Conservation (phyloP, 225 moss, liverwort and hornwort species). For the Physcomitrium patens region DNA sequence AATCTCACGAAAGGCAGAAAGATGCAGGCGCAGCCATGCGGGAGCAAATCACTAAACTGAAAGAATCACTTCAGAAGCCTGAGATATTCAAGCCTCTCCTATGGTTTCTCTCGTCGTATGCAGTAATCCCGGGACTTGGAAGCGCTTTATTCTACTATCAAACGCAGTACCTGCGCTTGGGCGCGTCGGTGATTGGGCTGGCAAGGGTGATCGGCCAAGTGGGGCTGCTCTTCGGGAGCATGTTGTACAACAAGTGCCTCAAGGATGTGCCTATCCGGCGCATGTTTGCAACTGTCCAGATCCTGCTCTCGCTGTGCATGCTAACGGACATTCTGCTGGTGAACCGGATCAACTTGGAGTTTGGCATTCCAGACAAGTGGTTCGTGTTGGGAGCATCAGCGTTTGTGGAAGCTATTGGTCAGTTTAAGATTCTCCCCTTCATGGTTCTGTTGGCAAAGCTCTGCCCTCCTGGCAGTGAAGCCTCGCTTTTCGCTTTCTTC, state of each 20-base stretch:
- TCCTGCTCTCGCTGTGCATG: constrained; percentile 68
- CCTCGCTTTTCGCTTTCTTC: constrained; percentile 76
- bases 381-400: constrained; percentile 68
- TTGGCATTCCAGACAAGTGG: constrained; percentile 67
- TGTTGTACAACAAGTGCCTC: constrained; percentile 61
- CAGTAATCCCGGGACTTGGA: constrained; percentile 65
- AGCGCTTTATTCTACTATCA: constrained; percentile 75
- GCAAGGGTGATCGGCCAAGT: constrained; percentile 70
- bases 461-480: constrained; percentile 73
- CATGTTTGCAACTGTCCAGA: constrained; percentile 64
- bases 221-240: constrained; percentile 57
- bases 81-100: constrained; percentile 60
- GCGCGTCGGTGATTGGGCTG: constrained; percentile 58
- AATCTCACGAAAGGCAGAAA: constrained; percentile 3
- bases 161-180: constrained; percentile 54
- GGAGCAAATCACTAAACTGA: constrained; percentile 48
- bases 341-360: constrained; percentile 56
- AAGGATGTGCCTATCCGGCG: constrained; percentile 60
- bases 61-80: constrained; percentile 47
- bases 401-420: constrained; percentile 68
- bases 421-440: constrained; percentile 75
- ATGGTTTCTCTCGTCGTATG: constrained; percentile 79
- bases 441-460: constrained; percentile 63
- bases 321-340: constrained; percentile 70
- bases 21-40: constrained; percentile 36